Evolutionary conservation across 345 rosid genomes (phyloP).

Genomic region (Rhizophora apiculata): DNA sequence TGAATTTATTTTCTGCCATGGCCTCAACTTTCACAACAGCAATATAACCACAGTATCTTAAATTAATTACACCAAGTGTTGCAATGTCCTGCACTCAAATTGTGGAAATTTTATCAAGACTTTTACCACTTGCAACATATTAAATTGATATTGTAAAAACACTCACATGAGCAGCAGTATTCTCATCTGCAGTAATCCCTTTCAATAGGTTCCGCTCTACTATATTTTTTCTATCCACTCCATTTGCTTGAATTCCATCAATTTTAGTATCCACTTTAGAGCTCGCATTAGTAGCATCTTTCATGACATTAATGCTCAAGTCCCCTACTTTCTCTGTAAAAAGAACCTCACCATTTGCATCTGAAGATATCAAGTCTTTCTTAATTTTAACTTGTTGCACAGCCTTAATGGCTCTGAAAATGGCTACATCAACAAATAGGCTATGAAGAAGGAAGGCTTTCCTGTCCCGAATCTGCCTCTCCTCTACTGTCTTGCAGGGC

Average conservation of each 20-base stretch:
- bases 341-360: conserved; percentile 30
- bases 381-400: conserved; percentile 55
- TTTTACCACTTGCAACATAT: conserved; percentile 6
- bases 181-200: conserved; percentile 97
- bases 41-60: conserved; percentile 82
- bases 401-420: conserved; percentile 77
- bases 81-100: conserved; percentile 65
- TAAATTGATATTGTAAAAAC: conserved; percentile 18
- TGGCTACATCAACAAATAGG: conserved; percentile 81
- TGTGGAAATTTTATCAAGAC: conserved; percentile 13
- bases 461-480: conserved; percentile 92
- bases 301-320: conserved; percentile 54
- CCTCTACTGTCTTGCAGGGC: conserved; percentile 90
- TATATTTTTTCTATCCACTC: conserved; percentile 53
- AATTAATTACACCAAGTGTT: conserved; percentile 73
- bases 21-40: conserved; percentile 71
- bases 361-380: conserved; percentile 28
- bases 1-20: conserved; percentile 44
- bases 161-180: conserved; percentile 92
- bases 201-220: conserved; percentile 80
- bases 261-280: conserved; percentile 85
- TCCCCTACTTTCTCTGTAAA: conserved; percentile 68
- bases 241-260: conserved; percentile 72
- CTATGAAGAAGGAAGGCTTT: conserved; percentile 94
- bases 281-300: conserved; percentile 73